Evolutionary conservation across 2,329 filamentous ascomycete genomes (phyloP), one percentile per base, ranked within the genome.

Genomic region (Trichoderma brevicompactum): DNA sequence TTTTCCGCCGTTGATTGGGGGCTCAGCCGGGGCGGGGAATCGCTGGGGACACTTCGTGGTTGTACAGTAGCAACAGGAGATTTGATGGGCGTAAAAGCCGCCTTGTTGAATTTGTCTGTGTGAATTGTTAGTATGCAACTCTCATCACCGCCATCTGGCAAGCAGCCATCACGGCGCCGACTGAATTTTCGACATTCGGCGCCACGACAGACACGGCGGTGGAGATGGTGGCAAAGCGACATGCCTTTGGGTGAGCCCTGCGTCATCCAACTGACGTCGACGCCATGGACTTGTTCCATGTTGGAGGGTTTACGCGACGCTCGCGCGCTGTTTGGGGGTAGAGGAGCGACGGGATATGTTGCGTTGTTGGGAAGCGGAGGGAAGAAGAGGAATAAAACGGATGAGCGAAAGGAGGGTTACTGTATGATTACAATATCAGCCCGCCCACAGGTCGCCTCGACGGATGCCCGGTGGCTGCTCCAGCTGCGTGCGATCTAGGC

Each of bases 241-340:
- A 78, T 83, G 92, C 92, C 92, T 89, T 91, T 93, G 69, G 89
- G 87, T 71, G 89, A 87, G 75, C 91, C 90, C 79, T 95, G 91
- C 71, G 85, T 85, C 82, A 96, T 90, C 92, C 92, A 96, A 78
- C 90, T 93, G 74, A 96, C 92, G 79, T 96, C 92, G 74, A 96
- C 86, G 70, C 89, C 89, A 76, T 92, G 88, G 70, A 92, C 86
- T 72, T 90, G 89, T 79, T 94, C 92, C 92, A 94, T 94, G 68
- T 70, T 81, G 74, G 56, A 55, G n/a, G 62, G 49, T 58, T 28
- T 65, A 46, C 53, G 48, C 58, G 54, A 56, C 62, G 65, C 65
- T 53, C 54, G 65, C 48, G 43, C 52, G 64, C 48, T 10, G 40
- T 15, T 61, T 23, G 19, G 17, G 9, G 13, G 23, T 23, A 46